A percentile compares a stretch with the other conserved stretches of the same genome.
phyloP scores from a whole-genome alignment of 2,329 filamentous ascomycete genomes.

The Penicillium corylophilum region DNA sequence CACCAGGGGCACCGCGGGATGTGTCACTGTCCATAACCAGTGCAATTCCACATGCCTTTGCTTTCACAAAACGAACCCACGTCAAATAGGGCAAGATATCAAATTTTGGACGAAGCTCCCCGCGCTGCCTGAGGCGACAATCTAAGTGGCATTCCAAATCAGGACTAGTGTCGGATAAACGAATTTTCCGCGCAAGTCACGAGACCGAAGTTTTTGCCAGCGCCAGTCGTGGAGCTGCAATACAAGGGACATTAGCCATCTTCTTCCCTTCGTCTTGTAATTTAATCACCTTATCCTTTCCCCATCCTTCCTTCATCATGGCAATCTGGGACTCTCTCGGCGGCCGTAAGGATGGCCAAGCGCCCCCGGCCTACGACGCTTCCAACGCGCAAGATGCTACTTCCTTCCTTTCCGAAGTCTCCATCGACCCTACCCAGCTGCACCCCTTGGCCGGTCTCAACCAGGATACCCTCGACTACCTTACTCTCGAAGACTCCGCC shows the following conservation, averaged over 20 bases:
- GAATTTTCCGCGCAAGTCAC: constrained; percentile 30
- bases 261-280: constrained; percentile 22
- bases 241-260: constrained; percentile 22
- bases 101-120: constrained; percentile 24
- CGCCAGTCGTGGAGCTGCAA: constrained; percentile 25
- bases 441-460: constrained; percentile 93
- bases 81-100: constrained; percentile 9
- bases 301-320: constrained; percentile 41
- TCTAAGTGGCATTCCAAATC: constrained; percentile 25
- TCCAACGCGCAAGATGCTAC: constrained; percentile 75
- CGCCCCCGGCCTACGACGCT: constrained; percentile 65
- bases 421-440: constrained; percentile 81
- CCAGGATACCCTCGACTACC: constrained; percentile 89
- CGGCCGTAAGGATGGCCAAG: constrained; percentile 58
- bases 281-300: constrained; percentile 28
- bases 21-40: constrained; percentile 24
- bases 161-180: constrained; percentile 27
- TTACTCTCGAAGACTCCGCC: constrained; percentile 87
- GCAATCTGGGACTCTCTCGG: constrained; percentile 62
- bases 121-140: constrained; percentile 27
- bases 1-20: constrained; percentile 12
- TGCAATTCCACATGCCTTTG: constrained; percentile 16
- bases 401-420: constrained; percentile 74
- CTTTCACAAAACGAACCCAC: constrained; percentile 1
- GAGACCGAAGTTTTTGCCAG: constrained; percentile 43